Conservation (phyloP, 495 filamentous ascomycete species). For the Thermochaetoides thermophila region DNA sequence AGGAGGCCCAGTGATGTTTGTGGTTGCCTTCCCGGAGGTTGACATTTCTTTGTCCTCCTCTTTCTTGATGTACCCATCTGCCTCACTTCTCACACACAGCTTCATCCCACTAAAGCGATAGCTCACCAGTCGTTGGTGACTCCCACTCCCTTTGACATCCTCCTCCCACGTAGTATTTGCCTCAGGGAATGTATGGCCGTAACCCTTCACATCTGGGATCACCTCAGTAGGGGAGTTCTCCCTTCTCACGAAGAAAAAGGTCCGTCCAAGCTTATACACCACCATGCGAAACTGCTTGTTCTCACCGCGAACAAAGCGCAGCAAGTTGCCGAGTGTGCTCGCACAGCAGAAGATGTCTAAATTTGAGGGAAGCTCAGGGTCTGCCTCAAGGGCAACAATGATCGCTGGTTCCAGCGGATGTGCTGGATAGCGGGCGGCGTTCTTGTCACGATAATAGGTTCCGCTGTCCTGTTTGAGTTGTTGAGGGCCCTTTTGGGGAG, state of each 20-base stretch:
- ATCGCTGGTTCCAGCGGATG: slow-evolving; percentile 48
- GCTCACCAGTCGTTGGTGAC: slow-evolving; percentile 46
- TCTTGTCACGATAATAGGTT: slow-evolving; percentile 44
- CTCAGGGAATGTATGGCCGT: slow-evolving; percentile 50
- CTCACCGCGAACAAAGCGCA: slow-evolving; percentile 36
- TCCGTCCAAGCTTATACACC: slow-evolving; percentile 43
- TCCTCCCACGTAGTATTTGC: slow-evolving; percentile 45
- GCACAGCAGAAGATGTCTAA: slow-evolving; percentile 49
- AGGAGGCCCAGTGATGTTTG: background rate
- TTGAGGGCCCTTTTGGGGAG: slow-evolving; percentile 25
- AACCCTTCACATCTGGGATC: slow-evolving; percentile 40
- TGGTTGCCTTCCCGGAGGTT: background rate
- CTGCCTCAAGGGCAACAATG: slow-evolving; percentile 13
- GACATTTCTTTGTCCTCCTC: too few species aligned
- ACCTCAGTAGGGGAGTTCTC: slow-evolving; percentile 39
- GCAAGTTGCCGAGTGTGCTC: slow-evolving; percentile 40
- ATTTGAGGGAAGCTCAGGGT: slow-evolving; percentile 9
- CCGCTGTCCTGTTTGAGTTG: slow-evolving; percentile 36
- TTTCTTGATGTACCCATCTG: slow-evolving; percentile 42
- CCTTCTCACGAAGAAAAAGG: slow-evolving; percentile 46
- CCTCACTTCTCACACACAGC: slow-evolving; percentile 43
- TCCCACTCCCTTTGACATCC: slow-evolving; percentile 34
- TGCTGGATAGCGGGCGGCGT: slow-evolving; percentile 40
- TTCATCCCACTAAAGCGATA: slow-evolving; percentile 43
- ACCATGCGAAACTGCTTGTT: slow-evolving; percentile 40